Base-by-base conservation (phyloP, 768 basidiomycete species). In the Cubamyces lactineus region DNA sequence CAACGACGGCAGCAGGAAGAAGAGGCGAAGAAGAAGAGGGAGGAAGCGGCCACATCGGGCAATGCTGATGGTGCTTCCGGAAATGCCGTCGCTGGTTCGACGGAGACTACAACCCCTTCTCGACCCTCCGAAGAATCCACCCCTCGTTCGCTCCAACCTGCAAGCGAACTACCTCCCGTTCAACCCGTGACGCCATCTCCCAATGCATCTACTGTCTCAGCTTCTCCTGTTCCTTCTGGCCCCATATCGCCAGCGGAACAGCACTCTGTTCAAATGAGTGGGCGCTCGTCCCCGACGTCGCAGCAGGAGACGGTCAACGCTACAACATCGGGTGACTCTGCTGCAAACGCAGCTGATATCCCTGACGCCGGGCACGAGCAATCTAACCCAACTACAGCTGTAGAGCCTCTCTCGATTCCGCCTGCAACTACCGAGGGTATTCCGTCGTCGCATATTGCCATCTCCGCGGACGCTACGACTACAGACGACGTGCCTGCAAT, bases 1-100 rank as follows among this genome's bases (percentile, higher is more conserved):
- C 93, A 94, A 71, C 83, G 86, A 69, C 87, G 85, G 70, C 85
- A 91, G 70, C 83, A 82, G 59, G 88, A 86, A 69, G 85, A 89
- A 73, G 86, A 84, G 74, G 82, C 76, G 69, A 86, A 84, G 75
- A 79, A 78, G 52, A 79, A 79, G 30, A 69, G 68, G 40, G 72
- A 67, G 53, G 60, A 69, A 26, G 72, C 67, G 42, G 69, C 69
- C 40, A 61, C 73, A 53, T 56, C 66, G 46, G 60, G 67, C 11
- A 59, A 61, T 51, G 62, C 75, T 57, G 70, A 67, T 1, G 57
- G 23, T 34, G 34, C 42, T 16, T n/a, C 54, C 52, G 77, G 78
- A 47, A 73, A 71, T 48, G 73, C 75, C 62, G 69, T 66, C 39
- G 70, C 66, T 45, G 63, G 73, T 41, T 57, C 70, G 16, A 69